Evolutionary conservation across 805 yeast species (phyloP).

Genomic region (Cyberlindnera mississippiensis): DNA sequence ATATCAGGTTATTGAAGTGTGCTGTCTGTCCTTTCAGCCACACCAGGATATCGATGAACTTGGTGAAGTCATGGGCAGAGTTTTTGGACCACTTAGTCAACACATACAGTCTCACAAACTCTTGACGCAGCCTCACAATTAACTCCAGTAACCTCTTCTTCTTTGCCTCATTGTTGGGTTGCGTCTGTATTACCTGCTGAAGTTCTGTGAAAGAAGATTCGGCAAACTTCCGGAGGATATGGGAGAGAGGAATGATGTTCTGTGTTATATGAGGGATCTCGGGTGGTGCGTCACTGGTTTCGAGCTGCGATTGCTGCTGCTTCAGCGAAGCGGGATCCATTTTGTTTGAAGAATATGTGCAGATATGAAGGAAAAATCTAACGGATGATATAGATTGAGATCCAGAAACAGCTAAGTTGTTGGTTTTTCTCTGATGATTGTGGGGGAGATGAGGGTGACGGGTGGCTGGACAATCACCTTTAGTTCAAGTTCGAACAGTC

Average conservation of each 20-base stretch:
- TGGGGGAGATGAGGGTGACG: too few species aligned
- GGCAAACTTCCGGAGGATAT: constrained; percentile 55
- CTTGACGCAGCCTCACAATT: constrained; percentile 72
- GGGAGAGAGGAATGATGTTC: constrained; percentile 62
- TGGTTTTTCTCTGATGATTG: too few species aligned
- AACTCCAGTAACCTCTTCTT: constrained; percentile 67
- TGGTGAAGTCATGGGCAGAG: constrained; percentile 64
- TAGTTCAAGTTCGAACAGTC: too few species aligned
- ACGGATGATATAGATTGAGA: too few species aligned
- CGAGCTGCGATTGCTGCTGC: constrained; percentile 7
- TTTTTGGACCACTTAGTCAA: constrained; percentile 81
- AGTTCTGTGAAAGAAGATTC: constrained; percentile 62
- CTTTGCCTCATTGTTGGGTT: constrained; percentile 56
- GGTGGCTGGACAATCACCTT: too few species aligned
- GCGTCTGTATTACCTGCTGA: constrained; percentile 54
- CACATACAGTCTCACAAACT: constrained; percentile 80
- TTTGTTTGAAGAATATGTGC: neutral
- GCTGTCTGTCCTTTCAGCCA: constrained; percentile 83
- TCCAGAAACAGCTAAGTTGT: too few species aligned
- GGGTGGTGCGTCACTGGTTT: constrained; percentile 27
- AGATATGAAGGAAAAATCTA: too few species aligned
- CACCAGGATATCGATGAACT: constrained; percentile 78
- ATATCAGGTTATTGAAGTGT: constrained; percentile 56
- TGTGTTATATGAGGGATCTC: constrained; percentile 67
- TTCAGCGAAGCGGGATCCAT: constrained; percentile 10